phyloP scores from a whole-genome alignment of 441 rosid species.

The Omphalea diandra region DNA sequence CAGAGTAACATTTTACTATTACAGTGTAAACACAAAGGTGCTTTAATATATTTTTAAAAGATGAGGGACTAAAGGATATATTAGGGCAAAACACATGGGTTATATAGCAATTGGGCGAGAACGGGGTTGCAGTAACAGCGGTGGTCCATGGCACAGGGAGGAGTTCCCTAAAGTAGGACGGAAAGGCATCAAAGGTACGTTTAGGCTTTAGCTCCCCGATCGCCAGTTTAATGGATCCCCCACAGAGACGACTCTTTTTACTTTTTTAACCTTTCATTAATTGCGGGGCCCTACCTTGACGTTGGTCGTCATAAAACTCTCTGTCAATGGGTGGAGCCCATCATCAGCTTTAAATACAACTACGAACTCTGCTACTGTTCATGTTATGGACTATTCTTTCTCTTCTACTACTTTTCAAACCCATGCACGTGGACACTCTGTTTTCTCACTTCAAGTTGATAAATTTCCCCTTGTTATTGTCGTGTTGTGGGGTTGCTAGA shows the following conservation, averaged over 20 bases:
- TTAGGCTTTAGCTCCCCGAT: slow-evolving; percentile 15
- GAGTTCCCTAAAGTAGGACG: background rate
- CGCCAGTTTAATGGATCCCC: slow-evolving; percentile 23
- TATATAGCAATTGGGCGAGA: too few relatives aligned
- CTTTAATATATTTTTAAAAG: too few relatives aligned
- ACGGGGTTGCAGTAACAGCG: too few relatives aligned
- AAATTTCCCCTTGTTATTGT: too few relatives aligned
- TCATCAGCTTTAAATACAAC: slow-evolving; percentile 23
- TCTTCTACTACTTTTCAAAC: slow-evolving; percentile 14
- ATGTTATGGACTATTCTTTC: background rate
- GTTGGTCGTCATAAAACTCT: background rate
- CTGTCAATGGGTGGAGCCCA: slow-evolving; percentile 14
- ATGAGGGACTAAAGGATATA: too few relatives aligned
- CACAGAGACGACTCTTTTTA: too few relatives aligned
- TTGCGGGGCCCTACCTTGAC: background rate
- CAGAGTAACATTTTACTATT: too few relatives aligned
- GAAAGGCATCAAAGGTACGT: slow-evolving; percentile 1
- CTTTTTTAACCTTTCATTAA: background rate
- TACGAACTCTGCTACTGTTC: slow-evolving; percentile 6
- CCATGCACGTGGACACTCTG: slow-evolving; percentile 25
- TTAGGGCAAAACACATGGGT: too few relatives aligned
- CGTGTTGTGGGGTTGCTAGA: slow-evolving; percentile 15
- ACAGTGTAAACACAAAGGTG: too few relatives aligned
- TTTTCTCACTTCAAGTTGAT: too few relatives aligned
- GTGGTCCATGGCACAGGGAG: too few relatives aligned